These are phyloP conservation scores for Cercospora nicotianae DNA, from an alignment of 2,329 filamentous ascomycete species.

Conservation along the genomic window DNA sequence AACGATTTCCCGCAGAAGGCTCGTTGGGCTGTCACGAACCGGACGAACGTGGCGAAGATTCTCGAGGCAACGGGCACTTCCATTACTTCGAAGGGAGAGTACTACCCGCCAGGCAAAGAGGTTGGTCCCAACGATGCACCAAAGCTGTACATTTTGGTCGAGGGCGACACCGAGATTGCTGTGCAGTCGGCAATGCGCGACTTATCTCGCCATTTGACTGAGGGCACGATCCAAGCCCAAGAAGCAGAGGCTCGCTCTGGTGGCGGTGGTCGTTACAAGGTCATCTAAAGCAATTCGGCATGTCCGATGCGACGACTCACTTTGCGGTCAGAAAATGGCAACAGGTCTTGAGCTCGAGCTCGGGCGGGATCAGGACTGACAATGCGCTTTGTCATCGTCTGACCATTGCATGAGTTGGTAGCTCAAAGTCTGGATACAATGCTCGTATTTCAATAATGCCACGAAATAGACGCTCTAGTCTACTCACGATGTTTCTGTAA, in stretches of 20 bases:
- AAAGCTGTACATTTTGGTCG: slow-evolving; percentile 97
- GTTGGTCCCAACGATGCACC: slow-evolving; percentile 72
- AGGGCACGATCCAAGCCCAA: slow-evolving; percentile 84
- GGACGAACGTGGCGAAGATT: slow-evolving; percentile 98
- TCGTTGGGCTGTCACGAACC: slow-evolving; percentile 96
- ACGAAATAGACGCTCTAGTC: neutral
- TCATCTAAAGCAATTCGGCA: slow-evolving; percentile 56
- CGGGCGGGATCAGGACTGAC: neutral
- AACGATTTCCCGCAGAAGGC: slow-evolving; percentile 99
- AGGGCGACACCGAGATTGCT: slow-evolving; percentile 91
- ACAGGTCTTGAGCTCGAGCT: neutral
- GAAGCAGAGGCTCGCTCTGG: slow-evolving; percentile 81
- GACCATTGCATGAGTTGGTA: neutral
- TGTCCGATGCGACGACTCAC: neutral
- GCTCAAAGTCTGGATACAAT: neutral
- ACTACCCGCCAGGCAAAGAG: slow-evolving; percentile 79
- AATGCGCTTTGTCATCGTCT: neutral
- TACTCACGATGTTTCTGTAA: neutral
- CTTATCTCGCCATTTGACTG: slow-evolving; percentile 80
- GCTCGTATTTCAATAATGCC: neutral
- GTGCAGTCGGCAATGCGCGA: slow-evolving; percentile 90
- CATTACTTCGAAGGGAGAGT: slow-evolving; percentile 95
- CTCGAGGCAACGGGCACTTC: slow-evolving; percentile 91
- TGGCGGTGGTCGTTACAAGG: slow-evolving; percentile 73
- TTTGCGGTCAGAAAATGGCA: neutral